Evolutionary conservation across 2,329 filamentous ascomycete genomes (phyloP), one percentile per base, ranked within the genome.

Genomic region (Colletotrichum truncatum): DNA sequence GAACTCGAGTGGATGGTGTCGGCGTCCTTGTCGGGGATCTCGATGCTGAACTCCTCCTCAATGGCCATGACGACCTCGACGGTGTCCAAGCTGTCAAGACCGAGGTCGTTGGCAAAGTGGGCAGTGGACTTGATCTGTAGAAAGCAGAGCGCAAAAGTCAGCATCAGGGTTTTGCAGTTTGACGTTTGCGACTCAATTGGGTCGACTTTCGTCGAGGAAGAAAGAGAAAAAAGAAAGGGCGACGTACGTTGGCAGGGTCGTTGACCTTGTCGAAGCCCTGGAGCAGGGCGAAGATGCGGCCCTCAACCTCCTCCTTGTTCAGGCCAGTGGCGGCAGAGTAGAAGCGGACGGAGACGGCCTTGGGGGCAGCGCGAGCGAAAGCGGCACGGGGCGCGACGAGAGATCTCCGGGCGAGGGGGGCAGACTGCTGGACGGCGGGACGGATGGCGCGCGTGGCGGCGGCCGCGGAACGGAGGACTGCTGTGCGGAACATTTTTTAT

Each of bases 1-100:
- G 73, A 91, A 97, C 94, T 90, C 76, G 93, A 97, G 88, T 96
- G 93, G 81, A 98, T 97, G 71, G 87, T 86, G 81, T 98, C 94
- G 72, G 94, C 94, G 77, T 97, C 93, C 89, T 97, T 97, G 84
- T 98, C 94, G 73, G 94, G 94, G 75, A 98, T 98, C 88, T 98
- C 94, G 80, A 98, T 96, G 91, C 93, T 88, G 77, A 90, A 89
- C 75, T 90, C 85, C 90, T 99, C 96, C 88, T 99, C 96, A 82
- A 99, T 98, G 71, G 96, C 96, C 96, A 99, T 99, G 74, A 99
- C 96, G 72, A 99, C 96, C 87, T 99, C 96, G 70, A 99, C 96
- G 69, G 96, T 98, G 81, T 99, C 96, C 81, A 99, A 88, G 83
- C 92, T 97, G 85, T 99, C 96, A 75, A 99, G 86, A 71, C 94